Conservation (phyloP, 2,329 filamentous ascomycete species). For the Alternaria sp. region DNA sequence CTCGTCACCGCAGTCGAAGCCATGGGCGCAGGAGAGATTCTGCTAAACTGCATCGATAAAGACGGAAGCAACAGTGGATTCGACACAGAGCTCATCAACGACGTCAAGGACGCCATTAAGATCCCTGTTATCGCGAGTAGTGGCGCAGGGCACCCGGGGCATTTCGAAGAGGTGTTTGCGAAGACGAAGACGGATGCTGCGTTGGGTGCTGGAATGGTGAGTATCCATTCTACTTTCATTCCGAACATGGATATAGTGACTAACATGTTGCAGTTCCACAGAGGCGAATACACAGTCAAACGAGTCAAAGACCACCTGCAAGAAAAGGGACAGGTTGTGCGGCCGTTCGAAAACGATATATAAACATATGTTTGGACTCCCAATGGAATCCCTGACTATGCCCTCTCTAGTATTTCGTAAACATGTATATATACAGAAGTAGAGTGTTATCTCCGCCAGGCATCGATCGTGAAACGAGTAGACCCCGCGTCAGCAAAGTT, state of each 20-base stretch:
- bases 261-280: conserved; percentile 72
- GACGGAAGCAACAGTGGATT: conserved; percentile 95
- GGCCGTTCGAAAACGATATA: conserved; percentile 68
- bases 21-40: conserved; percentile 92
- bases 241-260: neutral
- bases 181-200: conserved; percentile 89
- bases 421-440: conserved; percentile 2
- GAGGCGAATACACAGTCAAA: conserved; percentile 91
- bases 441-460: neutral
- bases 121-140: conserved; percentile 97
- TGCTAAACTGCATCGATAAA: conserved; percentile 97
- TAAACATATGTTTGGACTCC: neutral
- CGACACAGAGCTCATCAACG: conserved; percentile 86
- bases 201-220: conserved; percentile 87
- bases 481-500: neutral
- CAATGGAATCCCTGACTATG: no score
- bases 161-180: conserved; percentile 90
- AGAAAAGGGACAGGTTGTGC: conserved; percentile 75
- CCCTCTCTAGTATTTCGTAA: neutral
- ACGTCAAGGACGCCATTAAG: conserved; percentile 83
- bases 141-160: conserved; percentile 83
- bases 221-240: conserved; percentile 28
- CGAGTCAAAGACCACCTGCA: conserved; percentile 87
- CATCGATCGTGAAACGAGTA: neutral
- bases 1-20: conserved; percentile 88